These are phyloP conservation scores for Debaryomycetaceae sp. DNA, from an alignment of 1,139 yeast genomes.

Conservation along the genomic window DNA sequence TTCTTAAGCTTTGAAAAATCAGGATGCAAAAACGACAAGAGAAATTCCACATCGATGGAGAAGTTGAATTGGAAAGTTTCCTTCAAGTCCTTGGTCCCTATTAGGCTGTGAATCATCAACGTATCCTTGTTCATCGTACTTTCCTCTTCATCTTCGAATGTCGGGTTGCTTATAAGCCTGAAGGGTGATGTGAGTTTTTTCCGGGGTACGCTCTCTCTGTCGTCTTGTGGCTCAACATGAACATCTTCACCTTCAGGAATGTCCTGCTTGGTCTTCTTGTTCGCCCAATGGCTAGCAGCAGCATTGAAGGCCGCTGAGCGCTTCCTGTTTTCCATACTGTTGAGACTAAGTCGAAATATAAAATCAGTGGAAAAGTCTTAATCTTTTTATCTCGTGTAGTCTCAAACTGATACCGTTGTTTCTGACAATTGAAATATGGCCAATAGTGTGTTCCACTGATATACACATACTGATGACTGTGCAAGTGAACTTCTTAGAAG, in stretches of 20 bases:
- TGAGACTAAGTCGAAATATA: neutral
- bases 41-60: conserved; percentile 38
- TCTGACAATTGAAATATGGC: too few relatives aligned
- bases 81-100: conserved; percentile 28
- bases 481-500: conserved; percentile 30
- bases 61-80: conserved; percentile 52
- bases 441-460: neutral
- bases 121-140: conserved; percentile 21
- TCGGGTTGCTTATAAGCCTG: conserved; percentile 24
- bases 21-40: conserved; percentile 32
- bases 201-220: neutral
- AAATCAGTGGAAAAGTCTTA: too few relatives aligned
- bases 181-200: conserved; percentile 16
- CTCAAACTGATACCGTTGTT: too few relatives aligned
- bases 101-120: conserved; percentile 19
- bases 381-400: too few relatives aligned
- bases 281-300: conserved; percentile 26
- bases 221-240: neutral
- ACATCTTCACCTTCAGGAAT: neutral
- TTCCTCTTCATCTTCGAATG: conserved; percentile 9
- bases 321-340: conserved; percentile 6
- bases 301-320: conserved; percentile 23
- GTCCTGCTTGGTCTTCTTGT: conserved; percentile 6
- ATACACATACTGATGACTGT: conserved; percentile 19
- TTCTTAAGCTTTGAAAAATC: conserved; percentile 15